Evolutionary conservation across 2,329 filamentous ascomycete genomes (phyloP), one percentile per base, ranked within the genome.

Genomic region (Cladobotryum mycophilum): DNA sequence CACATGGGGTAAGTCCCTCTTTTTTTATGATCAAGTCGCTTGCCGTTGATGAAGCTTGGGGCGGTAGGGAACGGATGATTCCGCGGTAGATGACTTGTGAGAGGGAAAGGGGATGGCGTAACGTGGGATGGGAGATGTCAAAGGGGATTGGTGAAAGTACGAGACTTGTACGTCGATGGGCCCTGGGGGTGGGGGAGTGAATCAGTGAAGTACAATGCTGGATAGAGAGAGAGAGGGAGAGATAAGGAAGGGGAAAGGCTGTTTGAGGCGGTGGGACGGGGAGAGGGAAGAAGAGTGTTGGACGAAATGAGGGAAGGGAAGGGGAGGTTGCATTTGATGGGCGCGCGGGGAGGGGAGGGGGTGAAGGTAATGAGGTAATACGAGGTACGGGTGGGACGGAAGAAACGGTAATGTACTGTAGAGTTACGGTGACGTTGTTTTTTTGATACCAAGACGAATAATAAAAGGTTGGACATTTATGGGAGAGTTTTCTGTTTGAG

Each of bases 21-120:
- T 30, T 30, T 44, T 51, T 44, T 44, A 47, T 43, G 49, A 51
- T 43, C 49, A 51, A 47, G 49, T 51, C 49, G 49, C 49, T 51
- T 51, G 49, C 49, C 44, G 44, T 47, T 47, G 44, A 20, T 42
- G 13, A 13, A 18, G 15, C 15, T 42, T 42, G 40, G 15, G 17
- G 20, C 18, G 40, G 40, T 30, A 30, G 6, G 25, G 25, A 30
- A 42, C 40, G 40, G 40, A 42, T 13, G 15, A 22, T 42, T 22
- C 40, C 40, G 40, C 40, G 42, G 37, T 33, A 34, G 34, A 44
- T 2, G 33, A 6, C 38, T 15, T 20, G 47, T 45, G 48, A 17
- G 33, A 42, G 17, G 36, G 41, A 13, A 20, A 4, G 5, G 17
- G 20, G 3, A 42, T 22, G 40, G 15, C 33, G 25, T 15, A 34